phyloP scores from a whole-genome alignment of 768 basidiomycete genomes.

The Lentinula aciculospora region DNA sequence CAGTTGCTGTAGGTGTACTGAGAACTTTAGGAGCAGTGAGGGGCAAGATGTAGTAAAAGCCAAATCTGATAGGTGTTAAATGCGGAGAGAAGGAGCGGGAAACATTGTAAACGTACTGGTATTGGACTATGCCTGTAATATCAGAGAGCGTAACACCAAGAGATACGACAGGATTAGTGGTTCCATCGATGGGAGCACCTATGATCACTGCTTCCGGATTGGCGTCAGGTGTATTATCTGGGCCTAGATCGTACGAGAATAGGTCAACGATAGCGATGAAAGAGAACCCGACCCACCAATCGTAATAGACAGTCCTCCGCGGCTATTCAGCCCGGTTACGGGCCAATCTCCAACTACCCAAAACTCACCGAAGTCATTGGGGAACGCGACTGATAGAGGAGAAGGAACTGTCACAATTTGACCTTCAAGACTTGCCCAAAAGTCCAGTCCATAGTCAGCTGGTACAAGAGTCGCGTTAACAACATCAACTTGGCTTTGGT shows the following conservation, averaged over 20 bases:
- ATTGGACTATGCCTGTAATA: slow-evolving; percentile 51
- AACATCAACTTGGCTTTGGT: slow-evolving; percentile 36
- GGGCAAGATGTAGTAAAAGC: slow-evolving; percentile 54
- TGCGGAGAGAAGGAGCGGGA: not conserved
- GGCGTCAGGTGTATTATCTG: slow-evolving; percentile 45
- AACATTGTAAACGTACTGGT: slow-evolving; percentile 30
- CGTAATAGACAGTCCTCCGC: slow-evolving; percentile 50
- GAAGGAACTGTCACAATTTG: slow-evolving; percentile 47
- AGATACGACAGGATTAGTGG: slow-evolving; percentile 40
- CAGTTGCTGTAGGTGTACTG: slow-evolving; percentile 25
- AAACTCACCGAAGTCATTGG: slow-evolving; percentile 48
- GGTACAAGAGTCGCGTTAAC: slow-evolving; percentile 45
- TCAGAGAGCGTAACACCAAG: slow-evolving; percentile 42
- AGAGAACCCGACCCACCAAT: slow-evolving; percentile 26
- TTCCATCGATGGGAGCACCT: slow-evolving; percentile 47
- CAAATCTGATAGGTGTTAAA: slow-evolving; percentile 25
- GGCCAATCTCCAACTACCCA: slow-evolving; percentile 58
- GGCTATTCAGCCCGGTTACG: slow-evolving; percentile 46
- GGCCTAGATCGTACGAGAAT: slow-evolving; percentile 23
- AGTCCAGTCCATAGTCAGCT: slow-evolving; percentile 50
- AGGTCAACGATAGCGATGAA: slow-evolving; percentile 1
- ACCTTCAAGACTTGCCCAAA: slow-evolving; percentile 60
- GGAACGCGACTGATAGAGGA: slow-evolving; percentile 43
- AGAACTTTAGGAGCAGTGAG: slow-evolving; percentile 46
- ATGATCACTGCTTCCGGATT: slow-evolving; percentile 56